phyloP scores from a whole-genome alignment of 2,329 filamentous ascomycete genomes.

The Geoglossum cookeanum region DNA sequence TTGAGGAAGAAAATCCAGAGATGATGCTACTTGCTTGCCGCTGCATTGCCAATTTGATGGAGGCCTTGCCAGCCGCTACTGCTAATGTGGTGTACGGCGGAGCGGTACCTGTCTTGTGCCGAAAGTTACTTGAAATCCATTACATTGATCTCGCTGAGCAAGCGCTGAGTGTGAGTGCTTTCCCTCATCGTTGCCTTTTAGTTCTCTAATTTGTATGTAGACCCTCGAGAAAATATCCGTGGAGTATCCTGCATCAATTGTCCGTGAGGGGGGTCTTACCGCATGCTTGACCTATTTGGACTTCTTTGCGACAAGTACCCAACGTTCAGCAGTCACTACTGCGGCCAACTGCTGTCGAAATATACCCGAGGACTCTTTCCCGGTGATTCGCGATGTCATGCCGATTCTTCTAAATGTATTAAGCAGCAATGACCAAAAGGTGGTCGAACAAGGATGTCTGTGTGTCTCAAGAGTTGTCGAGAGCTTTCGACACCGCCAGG shows the following conservation, averaged over 20 bases:
- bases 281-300: slow-evolving; percentile 94
- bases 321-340: slow-evolving; percentile 89
- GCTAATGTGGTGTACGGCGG: slow-evolving; percentile 96
- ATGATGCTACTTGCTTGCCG: slow-evolving; percentile 94
- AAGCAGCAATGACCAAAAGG: slow-evolving; percentile 81
- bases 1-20: slow-evolving; percentile 79
- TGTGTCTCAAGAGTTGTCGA: slow-evolving; percentile 93
- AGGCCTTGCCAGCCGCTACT: slow-evolving; percentile 79
- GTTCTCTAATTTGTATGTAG: slow-evolving; percentile 16
- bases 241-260: slow-evolving; percentile 87
- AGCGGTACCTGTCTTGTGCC: slow-evolving; percentile 82
- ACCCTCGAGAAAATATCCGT: slow-evolving; percentile 95
- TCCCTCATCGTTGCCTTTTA: slow-evolving; percentile 8
- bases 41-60: slow-evolving; percentile 93
- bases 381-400: slow-evolving; percentile 88
- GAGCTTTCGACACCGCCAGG: slow-evolving; percentile 79
- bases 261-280: slow-evolving; percentile 83
- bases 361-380: slow-evolving; percentile 83
- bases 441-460: slow-evolving; percentile 88
- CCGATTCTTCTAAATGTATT: slow-evolving; percentile 81
- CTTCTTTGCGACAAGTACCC: slow-evolving; percentile 93
- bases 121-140: slow-evolving; percentile 86
- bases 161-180: slow-evolving; percentile 49
- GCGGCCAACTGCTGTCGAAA: slow-evolving; percentile 97
- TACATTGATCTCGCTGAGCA: slow-evolving; percentile 97